Percentiles rank a stretch among this genome's conserved stretches.
phyloP scores from a whole-genome alignment of 75 land plant species.

The Selaginella tamariscina region DNA sequence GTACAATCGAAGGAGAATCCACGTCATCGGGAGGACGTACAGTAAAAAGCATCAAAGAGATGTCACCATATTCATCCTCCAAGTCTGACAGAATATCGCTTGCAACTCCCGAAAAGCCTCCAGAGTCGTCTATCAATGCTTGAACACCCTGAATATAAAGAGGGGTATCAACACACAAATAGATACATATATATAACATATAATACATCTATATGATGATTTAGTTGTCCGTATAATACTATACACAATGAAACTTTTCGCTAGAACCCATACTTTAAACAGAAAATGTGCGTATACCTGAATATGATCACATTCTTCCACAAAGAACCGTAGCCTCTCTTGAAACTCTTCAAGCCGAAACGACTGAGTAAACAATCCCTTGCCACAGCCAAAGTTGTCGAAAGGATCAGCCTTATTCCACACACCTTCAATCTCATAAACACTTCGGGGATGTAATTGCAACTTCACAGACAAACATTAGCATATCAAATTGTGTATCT shows the following conservation, averaged over 20 bases:
- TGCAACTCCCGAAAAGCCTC: slow-evolving; percentile 73
- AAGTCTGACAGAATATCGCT: slow-evolving; percentile 58
- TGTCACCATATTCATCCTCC: slow-evolving; percentile 58
- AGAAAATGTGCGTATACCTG: slow-evolving; percentile 39
- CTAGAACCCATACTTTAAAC: too few species aligned
- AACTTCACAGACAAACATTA: too few species aligned
- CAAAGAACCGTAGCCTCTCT: slow-evolving; percentile 68
- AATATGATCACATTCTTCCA: slow-evolving; percentile 86
- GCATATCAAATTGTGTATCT: too few species aligned
- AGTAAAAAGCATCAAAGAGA: slow-evolving; percentile 47
- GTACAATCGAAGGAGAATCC: slow-evolving; percentile 16
- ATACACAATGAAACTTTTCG: too few species aligned
- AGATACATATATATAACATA: too few species aligned
- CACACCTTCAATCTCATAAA: slow-evolving; percentile 55
- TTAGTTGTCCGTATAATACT: too few species aligned
- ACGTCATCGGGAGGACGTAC: slow-evolving; percentile 27
- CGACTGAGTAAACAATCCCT: slow-evolving; percentile 35
- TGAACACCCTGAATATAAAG: slow-evolving; percentile 52
- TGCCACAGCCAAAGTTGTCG: slow-evolving; percentile 68
- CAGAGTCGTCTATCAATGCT: slow-evolving; percentile 69
- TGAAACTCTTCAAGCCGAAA: slow-evolving; percentile 49
- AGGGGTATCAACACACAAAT: too few species aligned
- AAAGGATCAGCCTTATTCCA: slow-evolving; percentile 55
- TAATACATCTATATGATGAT: too few species aligned
- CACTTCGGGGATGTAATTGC: slow-evolving; percentile 73